Conservation (phyloP, 371 early-diverging fungal genomes). For the Rhizomucor pusillus region DNA sequence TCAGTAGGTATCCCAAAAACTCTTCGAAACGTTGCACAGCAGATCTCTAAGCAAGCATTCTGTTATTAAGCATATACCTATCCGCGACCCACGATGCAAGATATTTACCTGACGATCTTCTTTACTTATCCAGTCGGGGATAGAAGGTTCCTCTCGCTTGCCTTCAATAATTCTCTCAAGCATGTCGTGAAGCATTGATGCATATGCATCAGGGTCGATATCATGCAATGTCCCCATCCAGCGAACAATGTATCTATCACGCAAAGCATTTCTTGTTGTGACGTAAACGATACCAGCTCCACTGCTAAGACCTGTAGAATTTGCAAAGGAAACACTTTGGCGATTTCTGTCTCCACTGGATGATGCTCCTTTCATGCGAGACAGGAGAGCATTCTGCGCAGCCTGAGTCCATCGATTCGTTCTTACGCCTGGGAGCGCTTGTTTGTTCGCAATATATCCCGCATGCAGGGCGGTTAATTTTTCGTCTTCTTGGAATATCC, state of each 20-base stretch:
- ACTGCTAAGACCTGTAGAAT: slow-evolving; percentile 28
- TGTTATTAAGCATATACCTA: slow-evolving; percentile 1
- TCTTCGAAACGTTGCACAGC: slow-evolving; percentile 36
- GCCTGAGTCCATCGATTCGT: slow-evolving; percentile 25
- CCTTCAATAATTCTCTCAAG: slow-evolving; percentile 36
- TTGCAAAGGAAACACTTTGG: slow-evolving; percentile 21
- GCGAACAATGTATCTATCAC: slow-evolving; percentile 33
- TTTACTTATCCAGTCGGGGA: slow-evolving; percentile 24
- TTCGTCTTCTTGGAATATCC: slow-evolving; percentile 58
- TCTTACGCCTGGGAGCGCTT: slow-evolving; percentile 21
- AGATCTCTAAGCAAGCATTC: slow-evolving; percentile 18
- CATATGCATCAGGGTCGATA: slow-evolving; percentile 32
- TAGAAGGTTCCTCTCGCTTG: slow-evolving; percentile 22
- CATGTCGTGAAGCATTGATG: slow-evolving; percentile 24
- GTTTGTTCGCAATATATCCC: slow-evolving; percentile 28
- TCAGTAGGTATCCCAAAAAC: slow-evolving; percentile 37
- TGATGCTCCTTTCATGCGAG: slow-evolving; percentile 22
- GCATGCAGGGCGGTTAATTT: slow-evolving; percentile 37
- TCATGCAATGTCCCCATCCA: slow-evolving; percentile 43
- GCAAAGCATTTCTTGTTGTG: slow-evolving; percentile 34
- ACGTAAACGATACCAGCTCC: slow-evolving; percentile 49
- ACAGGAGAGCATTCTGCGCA: slow-evolving; percentile 29
- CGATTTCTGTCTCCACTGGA: slow-evolving; percentile 15
- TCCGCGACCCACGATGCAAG: too few species aligned
- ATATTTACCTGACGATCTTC: slow-evolving; percentile 24